Evolutionary conservation across 345 rosid genomes (phyloP).

Genomic region (Jatropha curcas): DNA sequence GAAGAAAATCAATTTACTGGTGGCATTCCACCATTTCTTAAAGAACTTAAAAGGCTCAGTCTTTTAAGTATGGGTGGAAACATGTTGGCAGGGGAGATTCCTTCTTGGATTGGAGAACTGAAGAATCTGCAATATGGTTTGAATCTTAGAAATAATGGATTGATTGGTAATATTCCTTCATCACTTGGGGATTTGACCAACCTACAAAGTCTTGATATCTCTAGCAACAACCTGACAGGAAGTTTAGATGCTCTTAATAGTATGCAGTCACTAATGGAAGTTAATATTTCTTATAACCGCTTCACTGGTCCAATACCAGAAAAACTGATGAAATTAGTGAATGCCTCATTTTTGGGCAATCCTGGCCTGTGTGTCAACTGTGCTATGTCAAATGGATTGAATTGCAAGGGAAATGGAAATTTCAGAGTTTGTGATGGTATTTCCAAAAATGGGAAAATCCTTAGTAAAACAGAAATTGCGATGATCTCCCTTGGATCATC

Average conservation of each 20-base stretch:
- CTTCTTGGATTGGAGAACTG: constrained; percentile 52
- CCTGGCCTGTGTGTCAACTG: constrained; percentile 60
- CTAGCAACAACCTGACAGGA: constrained; percentile 70
- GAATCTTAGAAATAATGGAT: constrained; percentile 58
- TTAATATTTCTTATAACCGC: constrained; percentile 60
- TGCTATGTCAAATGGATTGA: constrained; percentile 26
- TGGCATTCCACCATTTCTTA: constrained; percentile 60
- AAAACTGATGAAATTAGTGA: constrained; percentile 30
- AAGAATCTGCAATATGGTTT: constrained; percentile 47
- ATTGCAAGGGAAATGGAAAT: constrained; percentile 27
- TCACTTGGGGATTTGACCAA: constrained; percentile 38
- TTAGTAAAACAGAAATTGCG: constrained; percentile 31
- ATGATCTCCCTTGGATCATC: constrained; percentile 46
- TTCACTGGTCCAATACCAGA: constrained; percentile 70
- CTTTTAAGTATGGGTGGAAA: constrained; percentile 66
- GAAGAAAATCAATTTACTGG: constrained; percentile 61
- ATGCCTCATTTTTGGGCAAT: constrained; percentile 52
- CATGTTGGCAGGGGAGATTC: constrained; percentile 65
- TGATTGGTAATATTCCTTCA: constrained; percentile 61
- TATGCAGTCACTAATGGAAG: constrained; percentile 38
- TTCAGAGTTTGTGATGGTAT: constrained; percentile 40
- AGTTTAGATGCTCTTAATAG: constrained; percentile 41
- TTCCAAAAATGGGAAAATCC: constrained; percentile 27
- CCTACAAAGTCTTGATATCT: constrained; percentile 55
- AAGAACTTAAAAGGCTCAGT: constrained; percentile 46